Evolutionary conservation across 2,329 filamentous ascomycete genomes (phyloP).

Genomic region (Aspergillus melleus): DNA sequence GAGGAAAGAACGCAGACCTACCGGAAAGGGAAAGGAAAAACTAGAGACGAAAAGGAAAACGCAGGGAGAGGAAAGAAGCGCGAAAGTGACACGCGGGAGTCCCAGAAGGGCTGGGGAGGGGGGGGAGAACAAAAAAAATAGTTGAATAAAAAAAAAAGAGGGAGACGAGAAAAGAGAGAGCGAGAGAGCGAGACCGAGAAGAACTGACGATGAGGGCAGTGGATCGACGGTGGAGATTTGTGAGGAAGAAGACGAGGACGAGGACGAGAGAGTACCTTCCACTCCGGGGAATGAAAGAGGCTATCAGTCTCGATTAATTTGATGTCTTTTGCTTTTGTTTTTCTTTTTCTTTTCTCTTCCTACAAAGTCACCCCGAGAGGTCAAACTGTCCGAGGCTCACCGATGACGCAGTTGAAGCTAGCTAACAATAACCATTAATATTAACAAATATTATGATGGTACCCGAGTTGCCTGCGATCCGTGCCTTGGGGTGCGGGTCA

Average conservation of each 20-base stretch:
- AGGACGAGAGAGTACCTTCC: background rate
- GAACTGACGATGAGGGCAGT: slow-evolving; percentile 15
- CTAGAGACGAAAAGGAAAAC: background rate
- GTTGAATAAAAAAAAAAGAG: slow-evolving; percentile 16
- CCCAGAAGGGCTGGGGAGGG: slow-evolving; percentile 13
- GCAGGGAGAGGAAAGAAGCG: background rate
- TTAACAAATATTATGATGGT: background rate
- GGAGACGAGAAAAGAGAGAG: slow-evolving; percentile 8
- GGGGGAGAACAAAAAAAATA: slow-evolving; percentile 15
- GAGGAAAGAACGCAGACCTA: slow-evolving; percentile 5
- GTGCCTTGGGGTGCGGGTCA: background rate
- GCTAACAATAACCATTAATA: background rate
- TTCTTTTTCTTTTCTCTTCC: too few relatives aligned
- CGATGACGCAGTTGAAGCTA: background rate
- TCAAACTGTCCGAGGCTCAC: background rate
- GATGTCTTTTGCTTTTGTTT: background rate
- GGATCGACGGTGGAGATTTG: slow-evolving; percentile 18
- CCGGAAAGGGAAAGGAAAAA: background rate
- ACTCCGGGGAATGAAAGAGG: background rate
- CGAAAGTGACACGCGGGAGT: slow-evolving; percentile 1
- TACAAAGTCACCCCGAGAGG: background rate
- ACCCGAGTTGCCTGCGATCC: background rate
- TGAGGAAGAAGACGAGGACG: slow-evolving; percentile 5
- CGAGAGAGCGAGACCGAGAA: slow-evolving; percentile 3
- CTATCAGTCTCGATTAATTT: background rate